Conservation (phyloP, 2,329 filamentous ascomycete species). For the Penicillium sp. region DNA sequence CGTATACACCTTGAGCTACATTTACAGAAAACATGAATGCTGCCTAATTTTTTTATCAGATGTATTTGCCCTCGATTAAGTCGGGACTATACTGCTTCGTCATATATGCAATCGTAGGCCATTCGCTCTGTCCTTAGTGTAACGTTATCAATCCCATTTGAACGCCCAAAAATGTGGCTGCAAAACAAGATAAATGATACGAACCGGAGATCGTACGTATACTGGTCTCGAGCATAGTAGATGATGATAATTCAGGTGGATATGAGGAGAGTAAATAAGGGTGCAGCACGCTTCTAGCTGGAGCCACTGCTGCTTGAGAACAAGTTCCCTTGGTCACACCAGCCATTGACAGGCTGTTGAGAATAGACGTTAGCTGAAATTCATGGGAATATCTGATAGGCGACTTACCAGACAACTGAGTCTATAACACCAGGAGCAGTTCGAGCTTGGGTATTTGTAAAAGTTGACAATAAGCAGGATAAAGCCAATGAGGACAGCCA, state of each 20-base stretch:
- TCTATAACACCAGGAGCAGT: conserved; percentile 93
- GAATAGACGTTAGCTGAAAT: conserved; percentile 20
- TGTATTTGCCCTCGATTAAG: not conserved
- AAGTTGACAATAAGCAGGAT: conserved; percentile 90
- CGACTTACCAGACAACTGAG: conserved; percentile 85
- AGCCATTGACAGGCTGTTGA: conserved; percentile 48
- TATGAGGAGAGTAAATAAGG: conserved; percentile 2
- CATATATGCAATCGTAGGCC: not conserved
- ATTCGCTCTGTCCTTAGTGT: not conserved
- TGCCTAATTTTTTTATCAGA: not conserved
- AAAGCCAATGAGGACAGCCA: conserved; percentile 83
- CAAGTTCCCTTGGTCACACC: conserved; percentile 48
- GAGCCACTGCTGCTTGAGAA: not conserved
- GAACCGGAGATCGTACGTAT: not conserved
- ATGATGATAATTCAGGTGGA: not conserved
- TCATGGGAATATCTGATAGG: not conserved
- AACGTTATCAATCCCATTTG: not conserved
- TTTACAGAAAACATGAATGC: not conserved
- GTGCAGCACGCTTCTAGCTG: not conserved
- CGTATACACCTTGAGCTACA: not conserved
- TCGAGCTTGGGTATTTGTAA: conserved; percentile 72
- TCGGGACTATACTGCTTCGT: conserved; percentile 7
- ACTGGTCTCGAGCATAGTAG: not conserved
- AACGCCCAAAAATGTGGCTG: conserved; percentile 5
- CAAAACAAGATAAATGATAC: conserved; percentile 5